Evolutionary conservation across 176 grass and related monocot genomes (phyloP).

Genomic region (Saccharum officinarum): DNA sequence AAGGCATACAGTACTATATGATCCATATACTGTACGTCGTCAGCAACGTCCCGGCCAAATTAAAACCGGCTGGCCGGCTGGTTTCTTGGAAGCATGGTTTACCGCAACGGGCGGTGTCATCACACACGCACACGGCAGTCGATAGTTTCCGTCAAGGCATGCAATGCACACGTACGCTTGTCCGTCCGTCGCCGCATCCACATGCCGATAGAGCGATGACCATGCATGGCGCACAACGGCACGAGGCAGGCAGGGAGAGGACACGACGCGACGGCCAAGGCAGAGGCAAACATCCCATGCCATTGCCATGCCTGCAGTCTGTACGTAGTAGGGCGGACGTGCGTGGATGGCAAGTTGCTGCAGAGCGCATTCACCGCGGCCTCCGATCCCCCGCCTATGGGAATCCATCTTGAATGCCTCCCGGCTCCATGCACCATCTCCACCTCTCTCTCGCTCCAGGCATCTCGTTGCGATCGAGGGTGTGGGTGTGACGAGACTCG

Average conservation of each 20-base stretch:
- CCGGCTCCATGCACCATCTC: neutral
- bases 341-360: neutral
- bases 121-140: neutral
- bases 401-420: slow-evolving; percentile 37
- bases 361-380: slow-evolving; percentile 33
- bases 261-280: neutral
- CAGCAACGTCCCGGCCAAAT: neutral
- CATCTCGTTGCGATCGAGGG: slow-evolving; percentile 18
- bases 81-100: neutral
- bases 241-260: neutral
- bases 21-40: neutral
- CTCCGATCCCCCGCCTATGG: neutral
- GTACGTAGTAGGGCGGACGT: too few relatives aligned
- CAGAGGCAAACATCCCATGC: neutral
- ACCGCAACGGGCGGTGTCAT: neutral
- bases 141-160: slow-evolving; percentile 9
- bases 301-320: neutral
- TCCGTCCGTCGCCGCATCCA: too few relatives aligned
- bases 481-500: neutral
- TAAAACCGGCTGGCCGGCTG: too few relatives aligned
- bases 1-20: too few relatives aligned
- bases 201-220: too few relatives aligned
- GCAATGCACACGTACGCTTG: neutral
- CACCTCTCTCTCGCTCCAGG: too few relatives aligned
- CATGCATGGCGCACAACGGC: too few relatives aligned